Conservation (phyloP, 1,284 basidiomycete species). For the Puccinia novopanici region DNA sequence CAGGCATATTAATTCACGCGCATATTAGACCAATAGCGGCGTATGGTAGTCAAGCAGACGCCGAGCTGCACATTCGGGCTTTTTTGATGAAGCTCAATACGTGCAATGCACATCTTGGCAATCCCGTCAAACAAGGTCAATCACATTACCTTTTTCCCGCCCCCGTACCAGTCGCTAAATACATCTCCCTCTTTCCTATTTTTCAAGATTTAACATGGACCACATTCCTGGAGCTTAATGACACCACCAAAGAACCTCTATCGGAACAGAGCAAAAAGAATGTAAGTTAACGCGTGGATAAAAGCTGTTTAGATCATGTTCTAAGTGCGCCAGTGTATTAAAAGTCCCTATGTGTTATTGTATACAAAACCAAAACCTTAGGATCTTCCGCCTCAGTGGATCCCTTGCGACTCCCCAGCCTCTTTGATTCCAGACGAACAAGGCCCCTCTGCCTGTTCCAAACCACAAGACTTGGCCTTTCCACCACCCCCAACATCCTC, state of each 20-base stretch:
- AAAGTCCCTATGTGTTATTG: neutral
- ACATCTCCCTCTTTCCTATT: slow-evolving; percentile 39
- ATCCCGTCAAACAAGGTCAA: slow-evolving; percentile 35
- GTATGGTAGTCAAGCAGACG: slow-evolving; percentile 80
- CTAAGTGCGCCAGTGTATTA: neutral
- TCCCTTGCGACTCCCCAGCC: slow-evolving; percentile 25
- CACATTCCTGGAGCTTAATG: slow-evolving; percentile 76
- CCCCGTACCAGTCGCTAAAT: slow-evolving; percentile 6
- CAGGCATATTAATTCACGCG: neutral
- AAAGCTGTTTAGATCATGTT: neutral
- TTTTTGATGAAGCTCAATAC: slow-evolving; percentile 43
- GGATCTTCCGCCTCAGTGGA: slow-evolving; percentile 47
- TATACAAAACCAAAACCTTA: neutral
- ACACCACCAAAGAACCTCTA: slow-evolving; percentile 67
- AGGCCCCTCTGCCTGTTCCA: neutral
- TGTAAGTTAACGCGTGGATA: slow-evolving; percentile 53
- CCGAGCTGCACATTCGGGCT: slow-evolving; percentile 68
- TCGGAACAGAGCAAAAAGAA: slow-evolving; percentile 62
- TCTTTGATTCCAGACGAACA: neutral
- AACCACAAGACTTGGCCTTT: slow-evolving; percentile 26
- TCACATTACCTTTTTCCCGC: neutral
- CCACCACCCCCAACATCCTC: neutral
- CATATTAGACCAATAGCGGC: slow-evolving; percentile 65
- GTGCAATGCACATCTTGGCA: slow-evolving; percentile 11
- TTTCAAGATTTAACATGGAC: slow-evolving; percentile 76